Conservation (phyloP, 495 filamentous ascomycete genomes). For the Oidiodendron maius region DNA sequence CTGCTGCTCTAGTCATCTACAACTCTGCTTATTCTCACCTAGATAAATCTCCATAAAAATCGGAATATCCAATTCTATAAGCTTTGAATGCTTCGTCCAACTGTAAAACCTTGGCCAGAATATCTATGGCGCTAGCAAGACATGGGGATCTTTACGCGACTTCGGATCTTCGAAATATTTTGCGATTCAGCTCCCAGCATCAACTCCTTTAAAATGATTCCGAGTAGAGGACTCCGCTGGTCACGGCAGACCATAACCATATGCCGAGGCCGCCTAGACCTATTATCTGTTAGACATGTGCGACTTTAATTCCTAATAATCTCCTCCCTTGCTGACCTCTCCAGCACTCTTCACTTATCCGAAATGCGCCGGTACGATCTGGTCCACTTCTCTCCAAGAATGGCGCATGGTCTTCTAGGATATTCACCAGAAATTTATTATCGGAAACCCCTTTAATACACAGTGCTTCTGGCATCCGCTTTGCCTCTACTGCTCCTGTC, state of each 20-base stretch:
- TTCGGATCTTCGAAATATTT: conserved; percentile 21
- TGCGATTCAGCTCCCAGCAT: background rate
- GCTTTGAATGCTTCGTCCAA: too few species aligned
- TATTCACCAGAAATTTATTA: conserved; percentile 8
- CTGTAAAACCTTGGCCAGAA: too few species aligned
- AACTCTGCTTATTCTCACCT: too few species aligned
- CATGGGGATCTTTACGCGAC: too few species aligned
- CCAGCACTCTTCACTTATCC: conserved; percentile 20
- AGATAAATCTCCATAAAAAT: too few species aligned
- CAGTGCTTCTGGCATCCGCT: conserved; percentile 18
- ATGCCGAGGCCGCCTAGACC: conserved; percentile 28
- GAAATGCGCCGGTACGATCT: conserved; percentile 15
- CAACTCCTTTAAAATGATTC: conserved; percentile 37
- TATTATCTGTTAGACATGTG: conserved; percentile 26
- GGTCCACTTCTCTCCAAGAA: conserved; percentile 18
- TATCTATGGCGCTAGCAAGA: too few species aligned
- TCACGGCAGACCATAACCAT: conserved; percentile 31
- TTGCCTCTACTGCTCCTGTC: conserved; percentile 25
- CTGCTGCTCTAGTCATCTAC: too few species aligned
- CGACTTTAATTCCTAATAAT: conserved; percentile 3
- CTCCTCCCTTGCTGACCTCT: conserved; percentile 13
- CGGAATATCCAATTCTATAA: too few species aligned
- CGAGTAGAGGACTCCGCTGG: conserved; percentile 44
- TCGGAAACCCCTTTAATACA: conserved; percentile 16
- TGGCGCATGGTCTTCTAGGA: conserved; percentile 2